Conservation (phyloP, 495 filamentous ascomycete species). For the Daldinia grandis region DNA sequence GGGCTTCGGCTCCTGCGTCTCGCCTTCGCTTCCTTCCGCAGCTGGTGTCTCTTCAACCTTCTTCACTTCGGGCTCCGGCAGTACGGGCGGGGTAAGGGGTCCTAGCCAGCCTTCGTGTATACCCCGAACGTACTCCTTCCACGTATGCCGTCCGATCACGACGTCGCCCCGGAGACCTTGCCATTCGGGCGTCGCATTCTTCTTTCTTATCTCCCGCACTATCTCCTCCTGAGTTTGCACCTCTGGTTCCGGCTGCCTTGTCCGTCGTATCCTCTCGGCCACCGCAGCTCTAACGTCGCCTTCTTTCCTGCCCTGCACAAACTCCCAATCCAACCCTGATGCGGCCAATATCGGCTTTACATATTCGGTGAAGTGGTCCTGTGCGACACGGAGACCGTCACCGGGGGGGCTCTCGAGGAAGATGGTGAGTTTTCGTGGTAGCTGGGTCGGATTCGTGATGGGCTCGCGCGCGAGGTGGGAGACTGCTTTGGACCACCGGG, state of each 20-base stretch:
- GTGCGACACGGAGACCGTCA: conserved; percentile 79
- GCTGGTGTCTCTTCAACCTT: conserved; percentile 46
- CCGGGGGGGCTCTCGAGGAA: conserved; percentile 86
- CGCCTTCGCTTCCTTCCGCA: conserved; percentile 36
- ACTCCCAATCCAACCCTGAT: conserved; percentile 91
- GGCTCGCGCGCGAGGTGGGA: conserved; percentile 85
- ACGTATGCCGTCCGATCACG: conserved; percentile 89
- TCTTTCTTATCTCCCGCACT: conserved; percentile 63
- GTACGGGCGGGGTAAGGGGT: conserved; percentile 62
- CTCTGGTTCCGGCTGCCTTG: conserved; percentile 57
- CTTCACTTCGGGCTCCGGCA: conserved; percentile 45
- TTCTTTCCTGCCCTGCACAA: conserved; percentile 87
- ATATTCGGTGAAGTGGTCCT: conserved; percentile 95
- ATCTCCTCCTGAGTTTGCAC: conserved; percentile 63
- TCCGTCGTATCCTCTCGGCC: conserved; percentile 80
- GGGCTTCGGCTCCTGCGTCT: conserved; percentile 48
- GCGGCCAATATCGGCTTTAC: conserved; percentile 92
- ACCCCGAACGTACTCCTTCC: conserved; percentile 96
- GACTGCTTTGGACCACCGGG: conserved; percentile 87
- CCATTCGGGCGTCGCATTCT: conserved; percentile 71
- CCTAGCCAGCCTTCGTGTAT: conserved; percentile 97
- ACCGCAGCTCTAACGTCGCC: conserved; percentile 85
- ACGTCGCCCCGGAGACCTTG: conserved; percentile 81
- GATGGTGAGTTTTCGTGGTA: conserved; percentile 87
- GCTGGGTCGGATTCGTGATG: conserved; percentile 67